A percentile compares a stretch with the other conserved stretches of the same genome.
Evolutionary conservation across 2,329 filamentous ascomycete species (phyloP).

Genomic region (Tolypocladium amazonense): DNA sequence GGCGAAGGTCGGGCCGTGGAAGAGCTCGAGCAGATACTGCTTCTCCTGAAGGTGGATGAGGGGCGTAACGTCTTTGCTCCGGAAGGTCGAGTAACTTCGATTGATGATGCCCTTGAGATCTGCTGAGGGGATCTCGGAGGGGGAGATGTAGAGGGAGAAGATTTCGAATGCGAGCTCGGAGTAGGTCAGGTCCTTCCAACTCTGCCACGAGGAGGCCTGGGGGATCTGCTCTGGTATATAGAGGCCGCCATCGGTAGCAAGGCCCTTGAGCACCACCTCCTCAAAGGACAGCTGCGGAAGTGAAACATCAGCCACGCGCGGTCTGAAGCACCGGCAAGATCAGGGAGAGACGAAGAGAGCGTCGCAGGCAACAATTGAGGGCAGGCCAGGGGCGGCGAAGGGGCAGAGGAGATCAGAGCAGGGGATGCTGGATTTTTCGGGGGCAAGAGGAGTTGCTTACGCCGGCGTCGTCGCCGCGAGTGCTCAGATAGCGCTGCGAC

Average conservation of each 20-base stretch:
- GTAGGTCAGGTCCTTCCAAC: slow-evolving; percentile 72
- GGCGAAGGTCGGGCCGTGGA: slow-evolving; percentile 90
- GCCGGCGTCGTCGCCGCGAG: slow-evolving; percentile 37
- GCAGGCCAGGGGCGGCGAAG: background rate
- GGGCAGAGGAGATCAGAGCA: background rate
- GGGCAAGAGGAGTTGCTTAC: slow-evolving; percentile 19
- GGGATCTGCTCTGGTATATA: slow-evolving; percentile 84
- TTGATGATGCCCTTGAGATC: slow-evolving; percentile 78
- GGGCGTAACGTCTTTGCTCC: slow-evolving; percentile 66
- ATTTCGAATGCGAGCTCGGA: slow-evolving; percentile 75
- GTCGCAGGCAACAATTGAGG: background rate
- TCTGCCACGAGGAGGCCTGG: slow-evolving; percentile 14
- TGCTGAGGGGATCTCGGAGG: slow-evolving; percentile 65
- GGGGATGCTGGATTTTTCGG: background rate
- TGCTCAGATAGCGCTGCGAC: slow-evolving; percentile 40
- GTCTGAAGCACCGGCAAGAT: background rate
- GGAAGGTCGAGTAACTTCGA: slow-evolving; percentile 83
- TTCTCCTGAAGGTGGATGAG: slow-evolving; percentile 65
- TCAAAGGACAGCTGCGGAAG: slow-evolving; percentile 68
- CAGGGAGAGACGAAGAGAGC: background rate
- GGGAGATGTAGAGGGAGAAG: slow-evolving; percentile 78
- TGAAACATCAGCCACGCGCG: background rate
- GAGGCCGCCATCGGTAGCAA: slow-evolving; percentile 76
- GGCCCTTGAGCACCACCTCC: slow-evolving; percentile 79
- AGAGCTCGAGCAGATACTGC: slow-evolving; percentile 82